Conservation (phyloP, 1,139 yeast genomes). For the Arxiozyma bovina region DNA sequence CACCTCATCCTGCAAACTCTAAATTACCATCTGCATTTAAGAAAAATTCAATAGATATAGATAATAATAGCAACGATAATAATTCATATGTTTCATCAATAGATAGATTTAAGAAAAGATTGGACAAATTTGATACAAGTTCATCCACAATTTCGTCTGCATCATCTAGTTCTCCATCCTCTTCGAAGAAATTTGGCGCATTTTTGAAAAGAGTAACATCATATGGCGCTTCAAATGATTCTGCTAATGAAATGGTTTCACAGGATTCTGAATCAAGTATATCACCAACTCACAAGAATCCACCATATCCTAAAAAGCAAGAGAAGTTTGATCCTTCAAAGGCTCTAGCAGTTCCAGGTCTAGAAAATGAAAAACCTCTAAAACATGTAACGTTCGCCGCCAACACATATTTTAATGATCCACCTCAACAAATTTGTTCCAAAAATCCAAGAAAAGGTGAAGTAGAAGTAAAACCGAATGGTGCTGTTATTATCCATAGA, state of each 20-base stretch:
- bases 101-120: constrained; percentile 12
- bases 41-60: constrained; percentile 19
- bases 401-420: constrained; percentile 62
- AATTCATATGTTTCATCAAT: constrained; percentile 3
- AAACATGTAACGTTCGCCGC: constrained; percentile 67
- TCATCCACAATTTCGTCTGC: constrained; percentile 5
- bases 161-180: constrained; percentile 11
- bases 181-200: constrained; percentile 28
- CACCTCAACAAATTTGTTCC: constrained; percentile 64
- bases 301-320: constrained; percentile 1
- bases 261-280: background rate
- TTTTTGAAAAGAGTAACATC: constrained; percentile 29
- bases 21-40: constrained; percentile 41
- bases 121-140: constrained; percentile 1
- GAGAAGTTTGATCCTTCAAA: constrained; percentile 13
- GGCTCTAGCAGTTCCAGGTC: constrained; percentile 32
- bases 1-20: constrained; percentile 40
- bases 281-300: background rate
- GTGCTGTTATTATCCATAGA: constrained; percentile 52
- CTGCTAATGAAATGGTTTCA: constrained; percentile 1
- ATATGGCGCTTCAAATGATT: constrained; percentile 13
- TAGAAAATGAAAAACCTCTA: constrained; percentile 39
- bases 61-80: constrained; percentile 12
- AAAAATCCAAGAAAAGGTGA: constrained; percentile 60
- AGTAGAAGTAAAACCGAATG: constrained; percentile 56